Percentiles rank a stretch among this genome's conserved stretches.
These are phyloP conservation scores for Alnus glutinosa DNA, from an alignment of 306 rosid species.

Conservation along the genomic window DNA sequence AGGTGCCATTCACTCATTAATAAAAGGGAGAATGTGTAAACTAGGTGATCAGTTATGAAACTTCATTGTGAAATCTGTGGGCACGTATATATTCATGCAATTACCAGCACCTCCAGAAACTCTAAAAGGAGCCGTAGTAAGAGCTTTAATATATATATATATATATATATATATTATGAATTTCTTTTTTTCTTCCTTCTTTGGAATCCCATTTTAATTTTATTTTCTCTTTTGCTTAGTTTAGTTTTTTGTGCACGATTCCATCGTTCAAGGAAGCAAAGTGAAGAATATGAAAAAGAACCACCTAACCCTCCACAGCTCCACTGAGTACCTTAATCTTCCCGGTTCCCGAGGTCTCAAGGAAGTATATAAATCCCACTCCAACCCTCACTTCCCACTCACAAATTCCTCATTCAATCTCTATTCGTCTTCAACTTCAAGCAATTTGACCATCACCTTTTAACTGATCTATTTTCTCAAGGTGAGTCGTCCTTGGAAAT, in stretches of 20 bases:
- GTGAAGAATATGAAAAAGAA: slow-evolving; percentile 37
- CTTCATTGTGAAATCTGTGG: neutral
- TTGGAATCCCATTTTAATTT: slow-evolving; percentile 32
- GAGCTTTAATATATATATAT: neutral
- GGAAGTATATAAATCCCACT: slow-evolving; percentile 67
- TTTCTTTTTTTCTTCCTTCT: slow-evolving; percentile 10
- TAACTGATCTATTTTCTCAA: neutral
- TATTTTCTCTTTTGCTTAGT: slow-evolving; percentile 30
- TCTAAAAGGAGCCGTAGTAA: slow-evolving; percentile 14
- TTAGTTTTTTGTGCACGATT: slow-evolving; percentile 32
- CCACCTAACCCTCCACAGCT: slow-evolving; percentile 26
- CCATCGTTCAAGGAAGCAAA: slow-evolving; percentile 46
- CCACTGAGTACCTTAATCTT: slow-evolving; percentile 26
- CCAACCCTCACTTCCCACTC: slow-evolving; percentile 34
- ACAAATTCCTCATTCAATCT: slow-evolving; percentile 19
- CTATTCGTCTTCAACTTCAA: slow-evolving; percentile 6
- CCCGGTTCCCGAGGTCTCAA: slow-evolving; percentile 56
- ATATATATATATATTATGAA: too few relatives aligned
- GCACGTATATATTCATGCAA: neutral
- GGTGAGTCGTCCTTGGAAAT: neutral
- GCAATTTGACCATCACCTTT: neutral
- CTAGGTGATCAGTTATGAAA: neutral
- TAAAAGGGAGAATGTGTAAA: neutral
- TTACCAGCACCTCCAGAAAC: slow-evolving; percentile 14
- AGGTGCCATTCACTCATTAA: too few relatives aligned